Evolutionary conservation across 202 grass and related monocot genomes (phyloP).

Genomic region (Carex arenaria): DNA sequence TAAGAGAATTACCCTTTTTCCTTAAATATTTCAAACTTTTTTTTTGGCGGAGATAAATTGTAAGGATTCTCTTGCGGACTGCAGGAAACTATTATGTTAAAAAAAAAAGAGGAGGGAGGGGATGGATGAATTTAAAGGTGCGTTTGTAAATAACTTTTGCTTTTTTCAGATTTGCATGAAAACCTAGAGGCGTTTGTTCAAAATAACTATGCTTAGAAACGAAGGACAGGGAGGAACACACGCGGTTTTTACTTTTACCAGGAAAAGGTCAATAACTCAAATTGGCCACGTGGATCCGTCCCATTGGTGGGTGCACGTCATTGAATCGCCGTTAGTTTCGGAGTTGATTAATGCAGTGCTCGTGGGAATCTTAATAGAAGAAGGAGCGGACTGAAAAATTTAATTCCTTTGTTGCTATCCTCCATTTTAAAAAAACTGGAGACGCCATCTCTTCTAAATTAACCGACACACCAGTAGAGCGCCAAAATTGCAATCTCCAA

Average conservation of each 20-base stretch:
- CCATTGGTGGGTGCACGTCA: constrained; percentile 61
- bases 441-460: background rate
- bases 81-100: background rate
- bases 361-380: constrained; percentile 1
- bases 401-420: background rate
- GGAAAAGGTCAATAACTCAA: constrained; percentile 29
- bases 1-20: background rate
- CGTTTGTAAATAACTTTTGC: constrained; percentile 11
- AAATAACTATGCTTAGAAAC: constrained; percentile 27
- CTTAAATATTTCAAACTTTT: background rate
- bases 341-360: background rate
- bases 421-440: background rate
- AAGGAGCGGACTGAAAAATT: background rate
- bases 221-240: constrained; percentile 7
- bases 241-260: background rate
- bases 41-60: constrained; percentile 8
- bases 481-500: background rate
- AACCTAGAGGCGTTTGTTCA: constrained; percentile 6
- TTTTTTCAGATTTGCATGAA: constrained; percentile 25
- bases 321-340: constrained; percentile 29
- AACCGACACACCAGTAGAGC: background rate
- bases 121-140: background rate
- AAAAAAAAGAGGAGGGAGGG: constrained; percentile 9
- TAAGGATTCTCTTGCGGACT: background rate
- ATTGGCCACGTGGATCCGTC: constrained; percentile 30